Percentiles rank a stretch among this genome's conserved stretches.
Evolutionary conservation across 177 flowering plant species (phyloP).

Genomic region (Vitis hybrid): DNA sequence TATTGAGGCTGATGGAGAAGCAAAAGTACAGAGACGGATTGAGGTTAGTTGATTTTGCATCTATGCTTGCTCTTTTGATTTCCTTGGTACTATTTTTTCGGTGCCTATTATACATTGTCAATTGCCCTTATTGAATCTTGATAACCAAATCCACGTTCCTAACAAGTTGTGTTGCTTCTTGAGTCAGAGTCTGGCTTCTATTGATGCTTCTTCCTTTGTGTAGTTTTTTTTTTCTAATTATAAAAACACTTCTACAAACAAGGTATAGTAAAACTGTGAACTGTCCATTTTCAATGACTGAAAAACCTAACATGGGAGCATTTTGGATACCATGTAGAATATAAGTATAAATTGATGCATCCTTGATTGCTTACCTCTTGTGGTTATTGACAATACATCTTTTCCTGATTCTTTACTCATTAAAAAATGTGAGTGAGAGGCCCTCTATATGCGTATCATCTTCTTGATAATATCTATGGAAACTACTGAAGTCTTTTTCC

Average conservation of each 20-base stretch:
- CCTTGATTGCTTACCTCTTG: neutral
- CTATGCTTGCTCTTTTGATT: neutral
- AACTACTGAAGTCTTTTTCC: too few species aligned
- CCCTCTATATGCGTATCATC: too few species aligned
- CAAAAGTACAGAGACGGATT: slow-evolving; percentile 35
- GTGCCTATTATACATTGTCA: too few species aligned
- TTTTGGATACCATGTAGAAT: neutral
- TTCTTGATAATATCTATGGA: too few species aligned
- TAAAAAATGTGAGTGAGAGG: neutral
- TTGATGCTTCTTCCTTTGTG: neutral
- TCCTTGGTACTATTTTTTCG: neutral
- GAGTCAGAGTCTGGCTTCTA: neutral
- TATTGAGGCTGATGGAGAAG: slow-evolving; percentile 44
- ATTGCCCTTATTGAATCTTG: too few species aligned
- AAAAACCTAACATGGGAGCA: neutral
- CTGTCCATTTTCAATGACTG: neutral
- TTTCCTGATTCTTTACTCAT: neutral
- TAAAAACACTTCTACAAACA: neutral
- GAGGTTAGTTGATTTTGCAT: slow-evolving; percentile 30
- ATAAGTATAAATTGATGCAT: neutral
- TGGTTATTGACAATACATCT: neutral
- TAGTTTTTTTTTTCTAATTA: neutral
- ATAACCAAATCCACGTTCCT: neutral
- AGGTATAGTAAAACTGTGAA: neutral
- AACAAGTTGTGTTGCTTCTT: neutral